Base-by-base conservation (phyloP, 2,329 filamentous ascomycete species). In the Ceratocystis variospora region DNA sequence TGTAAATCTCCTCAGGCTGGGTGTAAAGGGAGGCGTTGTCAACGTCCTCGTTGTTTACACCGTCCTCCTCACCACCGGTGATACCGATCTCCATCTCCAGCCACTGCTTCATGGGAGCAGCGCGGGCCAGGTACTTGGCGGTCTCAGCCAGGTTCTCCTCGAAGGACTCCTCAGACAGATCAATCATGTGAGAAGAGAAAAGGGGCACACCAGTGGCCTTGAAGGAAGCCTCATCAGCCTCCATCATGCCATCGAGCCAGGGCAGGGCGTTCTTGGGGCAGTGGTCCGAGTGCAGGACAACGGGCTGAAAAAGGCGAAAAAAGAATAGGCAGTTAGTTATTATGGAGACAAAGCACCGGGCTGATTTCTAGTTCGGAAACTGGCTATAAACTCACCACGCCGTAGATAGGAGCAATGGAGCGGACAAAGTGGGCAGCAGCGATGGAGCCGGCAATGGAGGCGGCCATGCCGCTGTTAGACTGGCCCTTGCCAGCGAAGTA, bases 231-330 rank as follows among this genome's bases (percentile, higher is more conserved):
- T 97, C 94, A 74, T 97, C 94, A 72, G 87, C 93, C 70, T 94
- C 91, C 72, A 97, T 79, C 87, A 96, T 92, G 76, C 92, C 92
- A 75, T 96, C 92, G 76, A 97, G 82, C 93, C 93, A 97, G 69
- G 94, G 94, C 67, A 97, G 87, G 68, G 97, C 90, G 87, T 97
- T 97, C 89, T 97, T 97, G 76, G 94, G 93, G 80, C 93, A 96
- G 83, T 97, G 94, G 78, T 99, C 94, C 76, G 93, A 95, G 85
- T 96, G 92, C 68, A 97, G 86, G 73, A 97, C 82, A 72, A 96
- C 90, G 73, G 93, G 93, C 64, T 66, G 48, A 22, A 19, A 8
- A 46, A 46, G 45, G 4, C 2, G 4, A 28, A 5, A 15, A 33
- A 37, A 41, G 4, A 41, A 15, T 22, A 19, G 1, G 10, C 22